phyloP scores from a whole-genome alignment of 2,329 filamentous ascomycete species.

The Colletotrichum costaricense region DNA sequence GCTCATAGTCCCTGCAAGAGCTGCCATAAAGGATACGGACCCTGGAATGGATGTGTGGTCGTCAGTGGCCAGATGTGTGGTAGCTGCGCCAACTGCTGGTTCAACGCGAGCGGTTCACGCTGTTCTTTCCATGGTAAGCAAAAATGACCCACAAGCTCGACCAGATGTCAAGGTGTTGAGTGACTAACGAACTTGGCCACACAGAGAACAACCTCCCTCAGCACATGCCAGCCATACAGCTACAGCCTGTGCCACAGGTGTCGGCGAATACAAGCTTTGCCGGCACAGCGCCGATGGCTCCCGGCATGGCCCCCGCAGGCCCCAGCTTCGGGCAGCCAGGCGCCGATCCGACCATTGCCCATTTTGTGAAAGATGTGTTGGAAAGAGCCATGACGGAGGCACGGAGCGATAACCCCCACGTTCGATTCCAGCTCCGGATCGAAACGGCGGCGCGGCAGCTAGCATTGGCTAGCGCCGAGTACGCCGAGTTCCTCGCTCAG shows the following conservation, averaged over 20 bases:
- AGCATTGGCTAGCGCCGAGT: constrained; percentile 63
- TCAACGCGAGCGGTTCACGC: constrained; percentile 68
- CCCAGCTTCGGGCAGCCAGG: constrained; percentile 35
- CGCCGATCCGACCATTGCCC: constrained; percentile 27
- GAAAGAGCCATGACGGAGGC: constrained; percentile 60
- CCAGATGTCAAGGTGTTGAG: background rate
- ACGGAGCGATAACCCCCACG: constrained; percentile 54
- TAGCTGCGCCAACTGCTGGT: constrained; percentile 73
- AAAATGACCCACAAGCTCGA: background rate
- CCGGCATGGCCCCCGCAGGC: constrained; percentile 43
- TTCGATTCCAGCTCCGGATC: constrained; percentile 61
- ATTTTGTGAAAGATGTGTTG: constrained; percentile 52
- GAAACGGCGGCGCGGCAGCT: constrained; percentile 66
- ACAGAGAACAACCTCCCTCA: constrained; percentile 59
- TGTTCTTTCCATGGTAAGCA: constrained; percentile 70
- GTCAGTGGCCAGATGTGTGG: constrained; percentile 70
- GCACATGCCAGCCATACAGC: constrained; percentile 44
- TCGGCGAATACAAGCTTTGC: constrained; percentile 44
- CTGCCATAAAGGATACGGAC: constrained; percentile 69
- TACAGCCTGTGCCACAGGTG: constrained; percentile 43
- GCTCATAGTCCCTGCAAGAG: constrained; percentile 66
- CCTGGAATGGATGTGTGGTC: constrained; percentile 69
- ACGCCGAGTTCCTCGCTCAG: constrained; percentile 55
- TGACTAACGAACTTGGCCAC: background rate
- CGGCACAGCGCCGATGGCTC: constrained; percentile 39